Evolutionary conservation across 2,329 filamentous ascomycete species (phyloP), one percentile per base, ranked within the genome.

Genomic region (Fusarium verrucosum): DNA sequence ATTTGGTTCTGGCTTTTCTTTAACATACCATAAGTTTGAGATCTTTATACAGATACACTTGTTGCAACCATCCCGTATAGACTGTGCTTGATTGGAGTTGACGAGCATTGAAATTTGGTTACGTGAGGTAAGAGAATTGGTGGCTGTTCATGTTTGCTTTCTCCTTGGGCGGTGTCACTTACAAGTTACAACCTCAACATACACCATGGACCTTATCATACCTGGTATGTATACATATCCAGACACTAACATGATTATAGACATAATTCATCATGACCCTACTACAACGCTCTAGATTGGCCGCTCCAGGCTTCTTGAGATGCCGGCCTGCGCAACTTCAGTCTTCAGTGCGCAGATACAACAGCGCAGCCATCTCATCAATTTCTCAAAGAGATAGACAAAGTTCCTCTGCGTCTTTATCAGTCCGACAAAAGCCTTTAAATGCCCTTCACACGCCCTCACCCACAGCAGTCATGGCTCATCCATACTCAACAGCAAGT

Each of bases 271-370:
- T 37, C 9, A 75, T 75, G 73, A 25, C 66, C 33, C 42, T 74
- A 25, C 50, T 75, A 16, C 70, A 67, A 20, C 71, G 67, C 13
- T 60, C 72, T 22, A 66, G 65, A 58, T 60, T 71, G 32, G 69
- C 64, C 13, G 46, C 70, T 22, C 66, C 68, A 38, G 58, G 61
- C 36, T 36, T 75, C 32, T 70, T 49, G 40, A 71, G 58, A 54
- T 68, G 60, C 28, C 58, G 61, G 11, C 55, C 50, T 44, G 50
- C 61, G 7, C 57, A 46, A 8, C 23, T 62, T 36, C 38, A 57
- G 9, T 57, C 54, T 17, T 49, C 51, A 32, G 36, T 69, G 38
- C 60, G 62, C 17, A 54, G 65, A 58, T 71, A 66, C 65, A 70
- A 66, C 40, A 69, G 58, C 1, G 59, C 54, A n/a, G 38, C 40